Conservation (phyloP, 345 rosid genomes). For the Cardamine chenopodiifolia region DNA sequence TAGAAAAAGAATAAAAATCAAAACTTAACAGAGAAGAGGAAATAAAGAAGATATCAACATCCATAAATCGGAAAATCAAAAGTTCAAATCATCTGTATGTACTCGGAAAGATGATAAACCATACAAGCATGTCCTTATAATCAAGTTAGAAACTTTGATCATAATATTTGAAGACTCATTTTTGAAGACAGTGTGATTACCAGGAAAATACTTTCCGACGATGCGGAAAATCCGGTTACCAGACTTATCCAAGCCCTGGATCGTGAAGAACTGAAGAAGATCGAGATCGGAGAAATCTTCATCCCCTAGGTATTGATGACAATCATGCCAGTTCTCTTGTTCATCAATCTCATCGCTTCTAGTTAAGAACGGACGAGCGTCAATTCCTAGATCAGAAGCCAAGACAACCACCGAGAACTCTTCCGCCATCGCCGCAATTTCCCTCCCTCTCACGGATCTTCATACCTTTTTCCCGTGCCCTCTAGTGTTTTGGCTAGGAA, state of each 20-base stretch:
- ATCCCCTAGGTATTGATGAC: constrained; percentile 63
- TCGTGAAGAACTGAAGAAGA: constrained; percentile 66
- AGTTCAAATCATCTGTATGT: background rate
- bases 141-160: background rate
- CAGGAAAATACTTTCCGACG: constrained; percentile 85
- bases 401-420: constrained; percentile 72
- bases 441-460: constrained; percentile 1
- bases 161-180: background rate
- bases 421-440: constrained; percentile 47
- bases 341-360: constrained; percentile 44
- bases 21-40: background rate
- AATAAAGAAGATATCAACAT: background rate
- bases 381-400: constrained; percentile 87
- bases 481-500: background rate
- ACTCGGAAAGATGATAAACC: background rate
- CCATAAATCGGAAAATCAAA: background rate
- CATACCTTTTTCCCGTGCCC: background rate
- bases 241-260: constrained; percentile 76
- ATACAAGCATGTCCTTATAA: background rate
- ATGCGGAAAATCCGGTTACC: constrained; percentile 73
- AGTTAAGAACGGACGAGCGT: constrained; percentile 67
- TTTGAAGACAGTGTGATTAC: constrained; percentile 51
- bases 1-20: constrained; percentile 13
- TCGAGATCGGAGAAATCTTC: constrained; percentile 96
- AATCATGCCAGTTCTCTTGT: constrained; percentile 82